Evolutionary conservation across 768 basidiomycete species (phyloP).

Genomic region (Clavaria fumosa): DNA sequence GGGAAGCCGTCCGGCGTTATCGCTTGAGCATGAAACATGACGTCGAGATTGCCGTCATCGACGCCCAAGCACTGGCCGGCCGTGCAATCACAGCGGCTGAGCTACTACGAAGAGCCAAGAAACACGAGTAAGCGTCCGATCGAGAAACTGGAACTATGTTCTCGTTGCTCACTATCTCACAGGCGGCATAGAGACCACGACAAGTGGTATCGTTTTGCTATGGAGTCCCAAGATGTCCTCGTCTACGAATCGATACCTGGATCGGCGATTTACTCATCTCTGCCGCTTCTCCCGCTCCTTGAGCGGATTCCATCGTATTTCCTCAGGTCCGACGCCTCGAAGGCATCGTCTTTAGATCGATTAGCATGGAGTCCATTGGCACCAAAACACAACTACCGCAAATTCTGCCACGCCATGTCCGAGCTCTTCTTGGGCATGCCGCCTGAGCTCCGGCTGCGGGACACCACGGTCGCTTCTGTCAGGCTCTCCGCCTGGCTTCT

Average conservation of each 20-base stretch:
- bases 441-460: constrained; percentile 40
- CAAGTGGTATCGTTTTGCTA: constrained; percentile 64
- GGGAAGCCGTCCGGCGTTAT: constrained; percentile 70
- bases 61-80: constrained; percentile 41
- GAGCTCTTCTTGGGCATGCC: constrained; percentile 42
- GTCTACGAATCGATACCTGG: constrained; percentile 54
- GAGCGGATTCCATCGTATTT: constrained; percentile 64
- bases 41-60: constrained; percentile 66
- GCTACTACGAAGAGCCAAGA: constrained; percentile 34
- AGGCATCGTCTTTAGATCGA: constrained; percentile 18
- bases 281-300: constrained; percentile 50
- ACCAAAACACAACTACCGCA: constrained; percentile 45
- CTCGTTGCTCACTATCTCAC: constrained; percentile 7
- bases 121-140: constrained; percentile 35
- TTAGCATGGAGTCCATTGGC: constrained; percentile 41
- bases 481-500: constrained; percentile 53
- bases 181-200: constrained; percentile 51
- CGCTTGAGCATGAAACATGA: constrained; percentile 58
- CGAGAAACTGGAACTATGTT: not conserved
- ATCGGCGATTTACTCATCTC: constrained; percentile 49
- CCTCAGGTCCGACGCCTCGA: constrained; percentile 18
- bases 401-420: constrained; percentile 59
- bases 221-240: constrained; percentile 65
- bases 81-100: constrained; percentile 52
- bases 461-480: constrained; percentile 53